Evolutionary conservation across 805 yeast species (phyloP).

Genomic region (Yarrowia yakushimensis): DNA sequence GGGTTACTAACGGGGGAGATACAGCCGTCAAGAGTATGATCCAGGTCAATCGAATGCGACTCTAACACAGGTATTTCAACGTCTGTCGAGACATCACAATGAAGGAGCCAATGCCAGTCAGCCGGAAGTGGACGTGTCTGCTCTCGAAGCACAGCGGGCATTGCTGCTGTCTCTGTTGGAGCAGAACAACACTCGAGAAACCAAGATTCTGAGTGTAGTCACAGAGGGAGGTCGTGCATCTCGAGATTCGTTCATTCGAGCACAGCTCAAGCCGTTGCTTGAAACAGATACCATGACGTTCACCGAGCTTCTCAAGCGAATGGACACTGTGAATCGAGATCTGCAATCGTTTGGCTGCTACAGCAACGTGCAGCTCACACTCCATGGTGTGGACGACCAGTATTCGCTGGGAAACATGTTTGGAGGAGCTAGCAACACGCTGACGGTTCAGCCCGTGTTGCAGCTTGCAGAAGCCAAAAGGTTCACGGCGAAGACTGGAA

Average conservation of each 20-base stretch:
- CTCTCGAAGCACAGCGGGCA: neutral
- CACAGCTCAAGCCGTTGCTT: conserved; percentile 9
- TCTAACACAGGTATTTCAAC: conserved; percentile 18
- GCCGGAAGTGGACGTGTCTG: neutral
- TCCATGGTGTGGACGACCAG: neutral
- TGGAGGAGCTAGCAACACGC: neutral
- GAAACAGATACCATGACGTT: conserved; percentile 5
- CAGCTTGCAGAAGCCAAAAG: conserved; percentile 44
- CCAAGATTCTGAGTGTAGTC: neutral
- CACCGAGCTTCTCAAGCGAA: neutral
- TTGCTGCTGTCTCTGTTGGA: neutral
- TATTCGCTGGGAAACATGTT: neutral
- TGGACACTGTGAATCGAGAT: neutral
- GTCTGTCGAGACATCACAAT: conserved; percentile 9
- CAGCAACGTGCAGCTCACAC: neutral
- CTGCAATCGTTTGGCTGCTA: conserved; percentile 14
- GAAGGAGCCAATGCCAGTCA: neutral
- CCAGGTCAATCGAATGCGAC: neutral
- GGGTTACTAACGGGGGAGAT: neutral
- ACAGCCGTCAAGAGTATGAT: neutral
- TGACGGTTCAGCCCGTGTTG: neutral
- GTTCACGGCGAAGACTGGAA: conserved; percentile 85
- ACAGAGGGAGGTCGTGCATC: conserved; percentile 14
- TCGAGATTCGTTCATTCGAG: conserved; percentile 4
- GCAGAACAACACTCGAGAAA: conserved; percentile 8